A percentile compares a stretch with the other conserved stretches of the same genome.
Conservation (phyloP, 305 asterid genomes). For the Lippia alba region DNA sequence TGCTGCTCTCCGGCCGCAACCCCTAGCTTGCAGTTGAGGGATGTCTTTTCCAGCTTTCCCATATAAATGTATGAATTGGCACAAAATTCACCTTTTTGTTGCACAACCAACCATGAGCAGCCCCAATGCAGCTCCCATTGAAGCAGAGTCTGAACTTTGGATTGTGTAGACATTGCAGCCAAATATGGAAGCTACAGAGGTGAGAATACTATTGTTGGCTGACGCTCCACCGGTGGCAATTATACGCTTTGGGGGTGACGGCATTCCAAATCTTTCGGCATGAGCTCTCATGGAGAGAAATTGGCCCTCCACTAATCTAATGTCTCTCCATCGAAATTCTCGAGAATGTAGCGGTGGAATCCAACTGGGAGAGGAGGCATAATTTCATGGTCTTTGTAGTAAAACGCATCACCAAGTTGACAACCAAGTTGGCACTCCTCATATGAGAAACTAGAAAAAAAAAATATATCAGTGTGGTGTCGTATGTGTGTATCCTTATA, state of each 20-base stretch:
- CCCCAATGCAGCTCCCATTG: slow-evolving; percentile 88
- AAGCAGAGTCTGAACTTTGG: slow-evolving; percentile 84
- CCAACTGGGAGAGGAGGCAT: slow-evolving; percentile 94
- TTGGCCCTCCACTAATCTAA: slow-evolving; percentile 79
- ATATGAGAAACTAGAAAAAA: too few relatives aligned
- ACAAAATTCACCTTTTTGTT: slow-evolving; percentile 58
- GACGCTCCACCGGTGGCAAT: slow-evolving; percentile 97
- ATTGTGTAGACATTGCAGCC: slow-evolving; percentile 73
- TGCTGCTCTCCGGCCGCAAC: slow-evolving; percentile 55
- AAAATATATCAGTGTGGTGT: too few relatives aligned
- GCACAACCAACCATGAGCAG: slow-evolving; percentile 95
- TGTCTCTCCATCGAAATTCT: slow-evolving; percentile 58
- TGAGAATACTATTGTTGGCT: slow-evolving; percentile 60
- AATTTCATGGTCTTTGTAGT: slow-evolving; percentile 82
- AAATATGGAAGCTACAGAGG: slow-evolving; percentile 63
- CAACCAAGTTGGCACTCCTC: too few relatives aligned
- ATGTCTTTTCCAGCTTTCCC: slow-evolving; percentile 65
- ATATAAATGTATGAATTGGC: slow-evolving; percentile 65
- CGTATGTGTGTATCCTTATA: too few relatives aligned
- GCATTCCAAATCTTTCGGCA: slow-evolving; percentile 85
- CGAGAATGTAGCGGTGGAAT: slow-evolving; percentile 65
- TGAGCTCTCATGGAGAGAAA: slow-evolving; percentile 86
- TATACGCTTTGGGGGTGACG: slow-evolving; percentile 80
- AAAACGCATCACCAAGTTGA: too few relatives aligned
- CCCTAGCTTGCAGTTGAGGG: slow-evolving; percentile 67